phyloP scores from a whole-genome alignment of 306 rosid genomes.

The Cucurbita ficifolia region DNA sequence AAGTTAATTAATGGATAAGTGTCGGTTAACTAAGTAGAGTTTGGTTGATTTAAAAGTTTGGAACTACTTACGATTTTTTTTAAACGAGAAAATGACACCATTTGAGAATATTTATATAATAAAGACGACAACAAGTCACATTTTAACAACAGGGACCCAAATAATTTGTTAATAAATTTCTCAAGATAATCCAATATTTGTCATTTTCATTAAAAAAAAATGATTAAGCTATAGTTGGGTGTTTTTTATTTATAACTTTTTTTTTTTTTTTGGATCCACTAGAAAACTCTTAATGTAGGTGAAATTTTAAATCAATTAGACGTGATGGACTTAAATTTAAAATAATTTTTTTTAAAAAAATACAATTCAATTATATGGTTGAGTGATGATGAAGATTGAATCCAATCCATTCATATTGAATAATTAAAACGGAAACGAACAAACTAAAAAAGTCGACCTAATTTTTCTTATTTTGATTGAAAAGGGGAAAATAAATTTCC shows the following conservation, averaged over 20 bases:
- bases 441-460: background rate
- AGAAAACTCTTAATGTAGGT: background rate
- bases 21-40: background rate
- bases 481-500: background rate
- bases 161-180: too few relatives aligned
- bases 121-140: background rate
- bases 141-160: background rate
- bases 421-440: background rate
- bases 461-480: background rate
- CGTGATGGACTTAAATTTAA: background rate
- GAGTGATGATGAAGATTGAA: background rate
- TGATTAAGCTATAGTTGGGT: background rate
- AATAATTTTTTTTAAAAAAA: background rate
- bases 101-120: background rate
- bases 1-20: background rate
- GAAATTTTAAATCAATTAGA: background rate
- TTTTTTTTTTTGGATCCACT: too few relatives aligned
- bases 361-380: background rate
- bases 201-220: too few relatives aligned
- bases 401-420: background rate
- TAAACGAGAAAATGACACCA: background rate
- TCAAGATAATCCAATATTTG: too few relatives aligned
- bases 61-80: background rate
- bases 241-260: background rate
- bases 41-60: background rate